These are phyloP conservation scores for Chaetomiaceae sp. DNA, from an alignment of 2,329 filamentous ascomycete genomes.

Conservation along the genomic window DNA sequence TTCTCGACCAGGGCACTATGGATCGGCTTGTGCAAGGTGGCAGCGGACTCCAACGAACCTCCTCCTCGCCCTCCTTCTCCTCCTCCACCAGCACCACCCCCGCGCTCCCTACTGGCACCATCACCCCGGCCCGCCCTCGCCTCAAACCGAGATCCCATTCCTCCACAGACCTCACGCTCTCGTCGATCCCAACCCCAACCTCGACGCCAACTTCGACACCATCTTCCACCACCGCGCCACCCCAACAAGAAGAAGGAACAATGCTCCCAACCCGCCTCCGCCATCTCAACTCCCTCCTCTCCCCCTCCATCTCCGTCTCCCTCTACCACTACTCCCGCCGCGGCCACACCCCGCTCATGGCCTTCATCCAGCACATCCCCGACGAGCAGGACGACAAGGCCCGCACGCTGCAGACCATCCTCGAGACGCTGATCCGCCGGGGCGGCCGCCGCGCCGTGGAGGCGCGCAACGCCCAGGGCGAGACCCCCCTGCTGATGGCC, in stretches of 20 bases:
- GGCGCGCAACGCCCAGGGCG: conserved; percentile 48
- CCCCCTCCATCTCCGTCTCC: conserved; percentile 39
- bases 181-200: conserved; percentile 27
- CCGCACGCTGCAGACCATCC: conserved; percentile 40
- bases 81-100: conserved; percentile 16
- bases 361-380: conserved; percentile 46
- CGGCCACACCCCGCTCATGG: conserved; percentile 53
- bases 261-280: conserved; percentile 26
- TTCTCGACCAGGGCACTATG: conserved; percentile 37
- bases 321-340: conserved; percentile 48
- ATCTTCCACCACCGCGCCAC: background rate
- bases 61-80: conserved; percentile 28
- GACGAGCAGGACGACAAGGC: conserved; percentile 47
- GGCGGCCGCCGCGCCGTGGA: conserved; percentile 33
- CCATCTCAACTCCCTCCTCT: conserved; percentile 28
- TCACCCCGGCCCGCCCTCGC: conserved; percentile 18
- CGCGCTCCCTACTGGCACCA: background rate
- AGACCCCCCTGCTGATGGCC: conserved; percentile 52
- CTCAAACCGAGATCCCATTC: conserved; percentile 31
- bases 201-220: conserved; percentile 25
- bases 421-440: conserved; percentile 38
- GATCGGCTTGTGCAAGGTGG: conserved; percentile 18
- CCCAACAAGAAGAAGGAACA: conserved; percentile 6
- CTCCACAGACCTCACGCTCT: background rate
- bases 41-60: background rate